A percentile compares a stretch with the other conserved stretches of the same genome.
phyloP scores from a whole-genome alignment of 306 rosid species.

The Fagus crenata region DNA sequence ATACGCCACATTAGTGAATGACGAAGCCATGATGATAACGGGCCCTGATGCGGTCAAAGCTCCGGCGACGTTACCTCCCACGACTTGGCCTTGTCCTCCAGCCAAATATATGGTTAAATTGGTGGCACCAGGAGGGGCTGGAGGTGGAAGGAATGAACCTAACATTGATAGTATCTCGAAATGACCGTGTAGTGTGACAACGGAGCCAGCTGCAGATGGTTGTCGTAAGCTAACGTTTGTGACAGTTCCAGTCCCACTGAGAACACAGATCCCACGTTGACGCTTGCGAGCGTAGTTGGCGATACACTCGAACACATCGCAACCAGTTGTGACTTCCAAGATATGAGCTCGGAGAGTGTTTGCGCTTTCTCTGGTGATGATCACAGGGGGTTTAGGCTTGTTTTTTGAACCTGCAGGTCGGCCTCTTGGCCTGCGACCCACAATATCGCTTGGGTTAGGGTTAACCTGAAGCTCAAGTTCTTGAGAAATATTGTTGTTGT shows the following conservation, averaged over 20 bases:
- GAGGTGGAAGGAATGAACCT: conserved; percentile 86
- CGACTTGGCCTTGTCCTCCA: conserved; percentile 92
- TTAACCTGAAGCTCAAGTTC: conserved; percentile 47
- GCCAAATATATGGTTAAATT: conserved; percentile 70
- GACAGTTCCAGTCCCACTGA: conserved; percentile 79
- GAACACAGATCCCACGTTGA: conserved; percentile 86
- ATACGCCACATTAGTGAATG: conserved; percentile 87
- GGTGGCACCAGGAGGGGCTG: conserved; percentile 90
- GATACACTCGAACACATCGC: conserved; percentile 80
- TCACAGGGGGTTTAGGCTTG: conserved; percentile 75
- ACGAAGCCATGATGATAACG: conserved; percentile 79
- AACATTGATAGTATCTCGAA: conserved; percentile 77
- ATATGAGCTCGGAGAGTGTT: conserved; percentile 89
- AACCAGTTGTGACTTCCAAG: conserved; percentile 76
- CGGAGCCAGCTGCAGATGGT: conserved; percentile 56
- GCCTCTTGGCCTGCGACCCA: conserved; percentile 69
- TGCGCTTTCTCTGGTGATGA: conserved; percentile 85
- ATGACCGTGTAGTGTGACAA: conserved; percentile 62
- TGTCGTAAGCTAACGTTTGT: conserved; percentile 74
- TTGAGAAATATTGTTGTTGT: conserved; percentile 29
- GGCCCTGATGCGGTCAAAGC: conserved; percentile 83
- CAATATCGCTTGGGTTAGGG: conserved; percentile 49
- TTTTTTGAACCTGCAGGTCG: conserved; percentile 85
- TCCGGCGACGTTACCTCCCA: conserved; percentile 92
- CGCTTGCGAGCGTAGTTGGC: conserved; percentile 71